A percentile compares a stretch with the other conserved stretches of the same genome.
These are phyloP conservation scores for Jimgerdemannia flammicorona DNA, from an alignment of 192 early-diverging fungal species.

Conservation along the genomic window DNA sequence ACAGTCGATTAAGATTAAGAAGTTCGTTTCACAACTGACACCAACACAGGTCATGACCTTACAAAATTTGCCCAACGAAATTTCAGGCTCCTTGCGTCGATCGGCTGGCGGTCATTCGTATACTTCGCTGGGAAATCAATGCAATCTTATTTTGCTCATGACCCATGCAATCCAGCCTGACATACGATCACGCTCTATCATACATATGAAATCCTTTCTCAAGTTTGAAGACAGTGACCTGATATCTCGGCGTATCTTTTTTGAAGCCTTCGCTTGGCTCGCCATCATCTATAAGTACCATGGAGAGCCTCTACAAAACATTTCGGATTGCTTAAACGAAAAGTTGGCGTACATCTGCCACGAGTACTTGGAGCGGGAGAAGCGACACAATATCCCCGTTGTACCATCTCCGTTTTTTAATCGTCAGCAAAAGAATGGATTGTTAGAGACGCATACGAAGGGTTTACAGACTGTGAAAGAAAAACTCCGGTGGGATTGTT, in stretches of 20 bases:
- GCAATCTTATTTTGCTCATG: slow-evolving; percentile 11
- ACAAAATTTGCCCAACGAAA: background rate
- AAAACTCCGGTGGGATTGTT: background rate
- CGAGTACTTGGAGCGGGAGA: background rate
- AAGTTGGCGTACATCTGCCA: background rate
- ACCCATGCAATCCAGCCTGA: slow-evolving; percentile 5
- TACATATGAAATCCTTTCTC: slow-evolving; percentile 13
- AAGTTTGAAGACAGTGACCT: slow-evolving; percentile 15
- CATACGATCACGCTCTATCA: slow-evolving; percentile 2
- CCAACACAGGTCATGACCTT: slow-evolving; percentile 18
- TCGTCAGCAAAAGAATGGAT: background rate
- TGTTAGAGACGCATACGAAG: background rate
- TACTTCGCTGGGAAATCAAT: slow-evolving; percentile 15
- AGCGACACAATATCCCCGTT: background rate
- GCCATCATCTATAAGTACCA: background rate
- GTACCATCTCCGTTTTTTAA: background rate
- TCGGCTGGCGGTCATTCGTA: slow-evolving; percentile 2
- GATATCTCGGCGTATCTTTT: slow-evolving; percentile 13
- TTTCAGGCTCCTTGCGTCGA: background rate
- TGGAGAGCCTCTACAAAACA: background rate
- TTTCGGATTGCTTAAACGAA: background rate
- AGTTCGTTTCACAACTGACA: slow-evolving; percentile 4
- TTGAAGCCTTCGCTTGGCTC: slow-evolving; percentile 11
- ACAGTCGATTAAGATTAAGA: background rate
- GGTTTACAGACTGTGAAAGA: background rate